Evolutionary conservation across 2,329 filamentous ascomycete species (phyloP).

Genomic region (Teratosphaeria destructans): DNA sequence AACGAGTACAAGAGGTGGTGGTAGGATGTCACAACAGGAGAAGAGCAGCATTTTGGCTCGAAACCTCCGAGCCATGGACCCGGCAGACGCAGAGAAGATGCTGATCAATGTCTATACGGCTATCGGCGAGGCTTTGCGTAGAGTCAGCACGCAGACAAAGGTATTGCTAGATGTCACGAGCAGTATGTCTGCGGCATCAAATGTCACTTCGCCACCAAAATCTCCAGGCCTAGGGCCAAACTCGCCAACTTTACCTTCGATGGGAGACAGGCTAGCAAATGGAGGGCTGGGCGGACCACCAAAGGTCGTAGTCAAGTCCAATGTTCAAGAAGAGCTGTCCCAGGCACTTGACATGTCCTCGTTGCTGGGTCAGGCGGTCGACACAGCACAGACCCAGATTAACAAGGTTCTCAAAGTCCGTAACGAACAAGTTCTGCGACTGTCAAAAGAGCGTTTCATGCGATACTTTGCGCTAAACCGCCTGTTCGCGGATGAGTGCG

Average conservation of each 20-base stretch:
- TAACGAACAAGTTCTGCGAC: slow-evolving; percentile 58
- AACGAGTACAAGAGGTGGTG: slow-evolving; percentile 54
- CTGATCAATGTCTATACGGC: slow-evolving; percentile 75
- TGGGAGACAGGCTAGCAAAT: slow-evolving; percentile 31
- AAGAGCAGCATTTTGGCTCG: slow-evolving; percentile 81
- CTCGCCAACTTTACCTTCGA: slow-evolving; percentile 31
- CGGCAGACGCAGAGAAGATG: slow-evolving; percentile 74
- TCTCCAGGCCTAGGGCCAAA: slow-evolving; percentile 4
- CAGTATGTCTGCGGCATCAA: slow-evolving; percentile 40
- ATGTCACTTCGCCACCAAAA: slow-evolving; percentile 15
- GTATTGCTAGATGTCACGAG: slow-evolving; percentile 90
- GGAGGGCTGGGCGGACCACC: slow-evolving; percentile 8
- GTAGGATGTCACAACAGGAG: slow-evolving; percentile 65
- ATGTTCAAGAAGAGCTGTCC: slow-evolving; percentile 61
- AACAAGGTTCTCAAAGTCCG: slow-evolving; percentile 70
- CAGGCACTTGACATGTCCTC: slow-evolving; percentile 67
- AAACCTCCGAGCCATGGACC: slow-evolving; percentile 74
- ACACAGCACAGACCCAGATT: slow-evolving; percentile 61
- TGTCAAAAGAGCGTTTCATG: slow-evolving; percentile 61
- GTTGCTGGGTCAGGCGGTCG: slow-evolving; percentile 67
- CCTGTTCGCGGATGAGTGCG: slow-evolving; percentile 76
- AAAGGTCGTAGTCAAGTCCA: slow-evolving; percentile 4
- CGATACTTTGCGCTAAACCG: slow-evolving; percentile 75
- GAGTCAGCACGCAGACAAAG: slow-evolving; percentile 84
- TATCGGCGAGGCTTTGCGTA: slow-evolving; percentile 74